phyloP scores from a whole-genome alignment of 2,329 filamentous ascomycete genomes.

The Keithomyces neogunnii region DNA sequence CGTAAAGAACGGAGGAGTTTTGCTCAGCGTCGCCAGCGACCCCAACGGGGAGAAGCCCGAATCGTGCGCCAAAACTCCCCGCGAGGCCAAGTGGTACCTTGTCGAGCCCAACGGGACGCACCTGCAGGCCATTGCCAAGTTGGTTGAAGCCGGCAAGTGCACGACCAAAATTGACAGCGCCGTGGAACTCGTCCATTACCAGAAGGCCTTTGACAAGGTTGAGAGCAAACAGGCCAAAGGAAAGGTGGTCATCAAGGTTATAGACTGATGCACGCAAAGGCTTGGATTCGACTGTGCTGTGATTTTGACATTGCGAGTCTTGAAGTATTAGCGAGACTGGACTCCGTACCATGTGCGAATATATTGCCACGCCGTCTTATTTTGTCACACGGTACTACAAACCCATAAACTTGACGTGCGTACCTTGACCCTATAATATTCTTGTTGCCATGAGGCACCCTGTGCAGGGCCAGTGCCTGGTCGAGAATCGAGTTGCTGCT shows the following conservation, averaged over 20 bases:
- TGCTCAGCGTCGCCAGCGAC: constrained; percentile 22
- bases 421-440: no score
- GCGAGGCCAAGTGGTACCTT: constrained; percentile 25
- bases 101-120: constrained; percentile 25
- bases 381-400: no score
- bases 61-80: constrained; percentile 15
- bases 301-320: no score
- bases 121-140: constrained; percentile 19
- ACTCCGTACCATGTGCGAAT: no score
- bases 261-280: no score
- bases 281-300: no score
- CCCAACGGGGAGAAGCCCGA: constrained; percentile 20
- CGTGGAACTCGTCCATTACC: constrained; percentile 25
- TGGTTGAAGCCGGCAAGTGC: constrained; percentile 23
- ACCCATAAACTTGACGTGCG: no score
- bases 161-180: constrained; percentile 25
- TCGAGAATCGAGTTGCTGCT: no score
- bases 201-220: constrained; percentile 26
- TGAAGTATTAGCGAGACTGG: no score
- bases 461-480: no score
- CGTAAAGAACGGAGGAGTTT: constrained; percentile 20
- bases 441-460: no score
- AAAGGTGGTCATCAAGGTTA: constrained; percentile 27
- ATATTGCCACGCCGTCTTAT: no score
- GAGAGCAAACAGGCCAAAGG: constrained; percentile 24